Evolutionary conservation across 805 yeast species (phyloP).

Genomic region (Saccharomyces kudriavzevii): DNA sequence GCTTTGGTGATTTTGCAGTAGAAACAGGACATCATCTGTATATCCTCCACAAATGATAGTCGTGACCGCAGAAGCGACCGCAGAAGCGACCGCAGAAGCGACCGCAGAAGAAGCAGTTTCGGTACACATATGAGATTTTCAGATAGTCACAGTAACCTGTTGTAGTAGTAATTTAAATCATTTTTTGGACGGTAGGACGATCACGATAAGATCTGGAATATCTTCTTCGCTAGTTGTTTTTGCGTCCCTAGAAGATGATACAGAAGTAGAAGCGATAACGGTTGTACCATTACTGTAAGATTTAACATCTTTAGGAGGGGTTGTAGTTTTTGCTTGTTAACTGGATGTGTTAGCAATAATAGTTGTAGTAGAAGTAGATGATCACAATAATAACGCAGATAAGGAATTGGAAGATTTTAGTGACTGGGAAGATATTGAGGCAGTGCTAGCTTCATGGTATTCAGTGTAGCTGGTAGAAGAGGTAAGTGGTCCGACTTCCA

Average conservation of each 20-base stretch:
- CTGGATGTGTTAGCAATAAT: too few relatives aligned
- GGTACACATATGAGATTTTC: slow-evolving; percentile 10
- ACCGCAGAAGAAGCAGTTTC: slow-evolving; percentile 9
- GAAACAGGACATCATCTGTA: slow-evolving; percentile 19
- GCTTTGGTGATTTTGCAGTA: slow-evolving; percentile 12
- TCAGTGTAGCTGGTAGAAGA: not conserved
- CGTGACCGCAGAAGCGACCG: slow-evolving; percentile 3
- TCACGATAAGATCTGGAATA: not conserved
- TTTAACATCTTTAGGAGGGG: too few relatives aligned
- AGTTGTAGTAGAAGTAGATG: too few relatives aligned
- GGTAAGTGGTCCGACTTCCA: too few relatives aligned
- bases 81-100: slow-evolving; percentile 5
- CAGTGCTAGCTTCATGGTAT: not conserved
- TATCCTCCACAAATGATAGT: slow-evolving; percentile 5
- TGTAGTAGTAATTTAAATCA: slow-evolving; percentile 2
- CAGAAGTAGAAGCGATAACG: not conserved
- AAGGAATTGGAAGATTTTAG: too few relatives aligned
- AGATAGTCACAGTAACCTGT: slow-evolving; percentile 15
- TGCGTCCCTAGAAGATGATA: not conserved
- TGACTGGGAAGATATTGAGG: not conserved
- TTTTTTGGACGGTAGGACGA: slow-evolving; percentile 4
- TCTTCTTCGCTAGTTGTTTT: not conserved
- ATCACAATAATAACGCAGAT: too few relatives aligned
- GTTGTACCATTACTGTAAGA: not conserved
- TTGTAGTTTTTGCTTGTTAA: too few relatives aligned